These are phyloP conservation scores for Jatropha multifida DNA, from an alignment of 441 rosid genomes.

Conservation along the genomic window DNA sequence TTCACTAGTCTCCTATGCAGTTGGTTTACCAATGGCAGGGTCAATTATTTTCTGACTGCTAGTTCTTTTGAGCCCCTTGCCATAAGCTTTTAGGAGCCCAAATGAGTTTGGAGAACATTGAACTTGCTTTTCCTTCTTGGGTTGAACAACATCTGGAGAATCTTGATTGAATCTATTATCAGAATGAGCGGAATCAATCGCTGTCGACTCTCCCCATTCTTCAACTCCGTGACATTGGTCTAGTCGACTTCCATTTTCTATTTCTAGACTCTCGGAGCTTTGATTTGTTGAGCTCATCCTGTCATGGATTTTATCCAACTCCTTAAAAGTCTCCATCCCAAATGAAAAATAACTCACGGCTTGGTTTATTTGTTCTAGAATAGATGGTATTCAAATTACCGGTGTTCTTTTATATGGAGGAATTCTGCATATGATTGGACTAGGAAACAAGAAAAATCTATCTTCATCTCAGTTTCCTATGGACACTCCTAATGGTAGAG, in stretches of 20 bases:
- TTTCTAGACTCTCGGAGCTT: constrained; percentile 14
- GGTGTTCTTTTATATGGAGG: neutral
- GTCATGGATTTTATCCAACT: neutral
- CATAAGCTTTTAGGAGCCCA: neutral
- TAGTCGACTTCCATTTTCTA: constrained; percentile 1
- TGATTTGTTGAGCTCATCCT: constrained; percentile 19
- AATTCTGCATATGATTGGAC: neutral
- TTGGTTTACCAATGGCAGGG: constrained; percentile 5
- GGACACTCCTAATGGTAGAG: neutral
- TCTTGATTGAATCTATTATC: neutral
- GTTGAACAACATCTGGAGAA: neutral
- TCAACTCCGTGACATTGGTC: constrained; percentile 13
- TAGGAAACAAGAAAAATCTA: no score
- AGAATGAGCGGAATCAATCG: constrained; percentile 10
- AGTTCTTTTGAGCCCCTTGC: constrained; percentile 6
- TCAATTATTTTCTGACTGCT: constrained; percentile 9
- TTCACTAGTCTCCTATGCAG: neutral
- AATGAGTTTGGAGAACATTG: neutral
- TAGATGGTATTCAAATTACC: neutral
- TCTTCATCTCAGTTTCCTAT: neutral
- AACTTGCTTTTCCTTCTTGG: neutral
- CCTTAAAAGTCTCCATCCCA: neutral
- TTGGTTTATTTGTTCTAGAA: neutral
- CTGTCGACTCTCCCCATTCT: constrained; percentile 4
- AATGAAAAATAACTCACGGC: neutral